These are phyloP conservation scores for Dimargaris cristalligena DNA, from an alignment of 192 early-diverging fungal species.

Conservation along the genomic window DNA sequence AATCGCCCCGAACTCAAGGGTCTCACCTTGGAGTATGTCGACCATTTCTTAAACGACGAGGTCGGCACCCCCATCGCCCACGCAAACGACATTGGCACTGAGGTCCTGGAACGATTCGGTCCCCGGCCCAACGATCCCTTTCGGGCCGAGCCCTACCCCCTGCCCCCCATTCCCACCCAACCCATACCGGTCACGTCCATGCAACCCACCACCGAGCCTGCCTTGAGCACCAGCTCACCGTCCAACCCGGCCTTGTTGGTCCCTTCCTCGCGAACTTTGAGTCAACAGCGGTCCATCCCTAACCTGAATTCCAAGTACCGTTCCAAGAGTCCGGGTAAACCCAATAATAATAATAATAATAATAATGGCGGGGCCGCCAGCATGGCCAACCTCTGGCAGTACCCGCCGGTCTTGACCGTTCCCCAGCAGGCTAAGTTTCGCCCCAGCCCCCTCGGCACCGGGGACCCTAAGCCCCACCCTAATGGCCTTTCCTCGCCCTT, in stretches of 20 bases:
- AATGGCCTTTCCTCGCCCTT: not conserved
- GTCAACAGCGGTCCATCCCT: not conserved
- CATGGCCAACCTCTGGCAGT: not conserved
- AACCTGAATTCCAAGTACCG: not conserved
- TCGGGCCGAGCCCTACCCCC: slow-evolving; percentile 5
- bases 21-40: slow-evolving; percentile 6
- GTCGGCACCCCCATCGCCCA: slow-evolving; percentile 6
- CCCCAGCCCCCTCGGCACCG: not conserved
- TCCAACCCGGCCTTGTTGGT: not conserved
- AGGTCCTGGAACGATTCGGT: slow-evolving; percentile 3
- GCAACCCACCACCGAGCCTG: not conserved
- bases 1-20: not conserved
- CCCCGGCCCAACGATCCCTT: not conserved
- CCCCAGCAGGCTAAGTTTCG: slow-evolving; percentile 9
- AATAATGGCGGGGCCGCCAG: not conserved
- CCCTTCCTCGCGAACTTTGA: not conserved
- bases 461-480: not conserved
- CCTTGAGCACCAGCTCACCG: not conserved
- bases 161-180: not conserved
- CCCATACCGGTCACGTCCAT: not conserved
- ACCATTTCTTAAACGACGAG: not conserved
- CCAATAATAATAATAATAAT: not conserved
- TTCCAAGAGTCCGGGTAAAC: too few species aligned
- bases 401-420: not conserved
- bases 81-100: not conserved